Conservation (phyloP, 2,329 filamentous ascomycete species). For the Corynespora cassiicola region DNA sequence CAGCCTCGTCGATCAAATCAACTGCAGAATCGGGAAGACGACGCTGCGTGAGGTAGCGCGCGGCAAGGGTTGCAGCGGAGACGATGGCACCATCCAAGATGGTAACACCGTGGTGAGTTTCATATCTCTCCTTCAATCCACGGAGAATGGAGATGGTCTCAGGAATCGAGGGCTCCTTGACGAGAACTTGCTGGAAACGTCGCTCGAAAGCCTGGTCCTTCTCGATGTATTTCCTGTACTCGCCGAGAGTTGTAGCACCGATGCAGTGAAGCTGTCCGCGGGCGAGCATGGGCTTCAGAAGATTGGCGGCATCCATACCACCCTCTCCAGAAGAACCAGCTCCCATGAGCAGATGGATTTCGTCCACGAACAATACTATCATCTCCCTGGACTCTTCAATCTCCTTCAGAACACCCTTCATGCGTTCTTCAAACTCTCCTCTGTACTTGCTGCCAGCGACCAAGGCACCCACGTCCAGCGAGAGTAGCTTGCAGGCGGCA, state of each 20-base stretch:
- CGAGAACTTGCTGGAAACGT: conserved; percentile 96
- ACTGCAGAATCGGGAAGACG: conserved; percentile 96
- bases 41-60: conserved; percentile 89
- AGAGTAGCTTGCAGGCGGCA: conserved; percentile 90
- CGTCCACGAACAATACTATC: conserved; percentile 97
- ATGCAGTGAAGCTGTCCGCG: conserved; percentile 97
- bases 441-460: conserved; percentile 98
- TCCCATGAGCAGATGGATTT: conserved; percentile 98
- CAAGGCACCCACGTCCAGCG: conserved; percentile 91
- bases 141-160: conserved; percentile 98
- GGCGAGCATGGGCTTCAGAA: conserved; percentile 97
- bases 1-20: conserved; percentile 94
- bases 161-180: conserved; percentile 87
- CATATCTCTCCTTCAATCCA: conserved; percentile 96
- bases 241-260: conserved; percentile 90
- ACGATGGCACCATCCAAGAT: conserved; percentile 95
- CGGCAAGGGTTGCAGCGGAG: conserved; percentile 86
- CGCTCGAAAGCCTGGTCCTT: conserved; percentile 98
- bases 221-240: conserved; percentile 99
- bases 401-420: conserved; percentile 99
- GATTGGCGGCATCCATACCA: conserved; percentile 97
- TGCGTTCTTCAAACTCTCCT: conserved; percentile 97
- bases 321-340: conserved; percentile 93
- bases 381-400: conserved; percentile 94
- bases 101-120: conserved; percentile 96